A percentile compares a stretch with the other conserved stretches of the same genome.
These are phyloP conservation scores for Lactifluus hygrophoroides DNA, from an alignment of 768 basidiomycete genomes.

Conservation along the genomic window DNA sequence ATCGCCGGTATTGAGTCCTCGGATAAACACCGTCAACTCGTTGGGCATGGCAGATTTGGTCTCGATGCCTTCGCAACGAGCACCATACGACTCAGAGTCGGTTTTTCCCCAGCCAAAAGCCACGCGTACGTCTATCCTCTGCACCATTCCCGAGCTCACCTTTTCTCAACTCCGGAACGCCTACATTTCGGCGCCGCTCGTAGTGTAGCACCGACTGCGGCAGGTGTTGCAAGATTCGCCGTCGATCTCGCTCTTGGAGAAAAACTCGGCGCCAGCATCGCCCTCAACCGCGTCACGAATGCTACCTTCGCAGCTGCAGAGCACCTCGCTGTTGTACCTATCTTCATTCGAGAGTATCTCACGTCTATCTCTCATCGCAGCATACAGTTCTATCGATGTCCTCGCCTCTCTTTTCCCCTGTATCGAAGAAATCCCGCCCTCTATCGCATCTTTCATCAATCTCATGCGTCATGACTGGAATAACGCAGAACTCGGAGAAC, in stretches of 20 bases:
- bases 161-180: conserved; percentile 13
- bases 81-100: no score
- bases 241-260: conserved; percentile 67
- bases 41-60: no score
- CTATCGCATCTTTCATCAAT: conserved; percentile 67
- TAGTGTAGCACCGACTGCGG: conserved; percentile 47
- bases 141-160: not conserved
- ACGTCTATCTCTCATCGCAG: conserved; percentile 69
- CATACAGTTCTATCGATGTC: conserved; percentile 66
- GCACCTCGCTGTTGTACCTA: conserved; percentile 63
- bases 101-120: no score
- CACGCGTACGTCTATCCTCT: conserved; percentile 27
- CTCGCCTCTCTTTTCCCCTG: conserved; percentile 66
- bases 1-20: no score
- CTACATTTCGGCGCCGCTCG: conserved; percentile 61
- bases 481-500: conserved; percentile 41
- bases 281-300: conserved; percentile 50
- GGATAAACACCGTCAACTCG: no score
- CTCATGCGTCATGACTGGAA: conserved; percentile 77
- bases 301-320: conserved; percentile 59
- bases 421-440: conserved; percentile 73
- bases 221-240: conserved; percentile 47
- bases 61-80: no score
- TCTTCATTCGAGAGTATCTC: conserved; percentile 66
- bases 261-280: conserved; percentile 45